These are phyloP conservation scores for Delphinella strobiligena DNA, from an alignment of 2,329 filamentous ascomycete genomes.

Conservation along the genomic window DNA sequence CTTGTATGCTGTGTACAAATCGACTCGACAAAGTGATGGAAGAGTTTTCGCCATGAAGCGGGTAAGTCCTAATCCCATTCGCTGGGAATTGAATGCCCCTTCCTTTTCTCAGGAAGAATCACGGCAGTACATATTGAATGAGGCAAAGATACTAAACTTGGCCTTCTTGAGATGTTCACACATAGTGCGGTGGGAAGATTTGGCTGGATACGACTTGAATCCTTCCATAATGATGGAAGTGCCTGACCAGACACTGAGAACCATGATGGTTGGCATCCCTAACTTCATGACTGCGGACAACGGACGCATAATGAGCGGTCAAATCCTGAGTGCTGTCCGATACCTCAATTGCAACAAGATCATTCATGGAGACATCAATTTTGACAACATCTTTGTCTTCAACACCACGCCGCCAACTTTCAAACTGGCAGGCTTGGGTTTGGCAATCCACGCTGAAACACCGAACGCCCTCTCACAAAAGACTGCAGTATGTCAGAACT, in stretches of 20 bases:
- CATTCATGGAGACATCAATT: slow-evolving; percentile 7
- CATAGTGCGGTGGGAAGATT: too few relatives aligned
- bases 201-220: too few relatives aligned
- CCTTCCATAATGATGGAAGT: too few relatives aligned
- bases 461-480: not conserved
- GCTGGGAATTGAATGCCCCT: too few relatives aligned
- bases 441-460: not conserved
- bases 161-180: too few relatives aligned
- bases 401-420: not conserved
- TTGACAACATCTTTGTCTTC: slow-evolving; percentile 6
- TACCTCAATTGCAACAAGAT: slow-evolving; percentile 3
- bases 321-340: slow-evolving; percentile 1
- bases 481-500: not conserved
- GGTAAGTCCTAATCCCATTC: too few relatives aligned
- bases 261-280: too few relatives aligned
- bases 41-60: slow-evolving; percentile 4
- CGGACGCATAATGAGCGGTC: too few relatives aligned
- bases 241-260: too few relatives aligned
- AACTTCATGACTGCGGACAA: too few relatives aligned
- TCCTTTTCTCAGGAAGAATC: too few relatives aligned
- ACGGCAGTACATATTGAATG: not conserved
- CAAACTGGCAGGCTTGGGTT: slow-evolving; percentile 5
- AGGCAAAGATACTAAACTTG: slow-evolving; percentile 1
- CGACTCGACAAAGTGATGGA: not conserved
- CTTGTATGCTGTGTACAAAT: not conserved